Evolutionary conservation across 176 grass and related monocot species (phyloP), one percentile per base, ranked within the genome.

Genomic region (Avena atlantica): DNA sequence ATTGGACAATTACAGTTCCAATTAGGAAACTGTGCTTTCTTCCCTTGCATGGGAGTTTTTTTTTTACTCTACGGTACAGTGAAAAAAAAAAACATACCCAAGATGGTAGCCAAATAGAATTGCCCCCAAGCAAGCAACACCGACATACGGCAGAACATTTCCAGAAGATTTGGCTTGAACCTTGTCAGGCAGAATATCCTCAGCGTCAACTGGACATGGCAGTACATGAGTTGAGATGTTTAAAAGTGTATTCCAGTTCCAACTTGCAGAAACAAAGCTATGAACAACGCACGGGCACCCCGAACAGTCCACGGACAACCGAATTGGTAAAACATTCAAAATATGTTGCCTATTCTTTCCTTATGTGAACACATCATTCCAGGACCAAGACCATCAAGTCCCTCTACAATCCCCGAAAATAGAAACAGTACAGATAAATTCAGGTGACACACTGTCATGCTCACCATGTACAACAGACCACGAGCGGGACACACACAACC

Each of bases 101-200:
- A 99, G 93, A 91, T 99, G 97, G 79, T 96, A 99, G 58, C 97
- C 97, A 89, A 99, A 99, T 51, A 99, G 44, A 93, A 99, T 93
- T 72, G 97, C 94, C 48, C 97, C 94, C 82, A 99, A 94, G 66
- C 97, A 99, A 78, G 97, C 97, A 81, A 99, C 94, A 29, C 89
- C 97, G 81, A 99, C 97, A 84, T 99, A 99, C 78, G 90, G 92
- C 21, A 99, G 82, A 83, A 99, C 97, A 87, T 67, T 94, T 58
- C 89, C 94, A 21, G 97, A 99, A 55, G 94, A 93, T 87, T 96
- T 94, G 19, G 63, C 83, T 70, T 91, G 85, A 79, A 91, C 62
- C 87, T 93, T 94, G 82, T 93, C 84, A 9, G 84, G 79, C 44
- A 89, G 92, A 42, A 89, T 29, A 86, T 93, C 87, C 49, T 99